Evolutionary conservation across 73 alveolate species (phyloP), one percentile per base, ranked within the genome.

Genomic region (Uronychia binucleata): DNA sequence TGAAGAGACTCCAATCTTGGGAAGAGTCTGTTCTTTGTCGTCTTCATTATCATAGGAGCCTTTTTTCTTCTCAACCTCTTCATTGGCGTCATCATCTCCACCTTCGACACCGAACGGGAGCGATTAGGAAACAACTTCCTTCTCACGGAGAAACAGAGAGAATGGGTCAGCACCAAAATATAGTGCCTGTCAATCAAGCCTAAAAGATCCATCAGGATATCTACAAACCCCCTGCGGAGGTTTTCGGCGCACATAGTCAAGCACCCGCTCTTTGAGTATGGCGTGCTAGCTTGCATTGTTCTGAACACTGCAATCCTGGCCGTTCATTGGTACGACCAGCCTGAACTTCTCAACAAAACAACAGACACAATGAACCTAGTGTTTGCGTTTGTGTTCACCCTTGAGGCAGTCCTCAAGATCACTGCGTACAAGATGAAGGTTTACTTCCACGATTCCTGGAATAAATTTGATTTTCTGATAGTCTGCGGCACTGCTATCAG

Each of bases 261-360:
- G 1, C 77, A 83, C 30, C 60, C 30, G 75, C 30, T 27, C 74
- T 91, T 91, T 30, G 96, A 91, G 83, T 67, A 58, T 32, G 30
- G 77, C 34, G 87, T 91, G 86, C 60, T 80, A 74, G 77, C 85
- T 35, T 87, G 92, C 91, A 91, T 91, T 57, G 80, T 87, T 59
- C 67, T 87, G n/a, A 90, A 91, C 60, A 81, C 87, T 25, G 31
- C 31, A 19, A 57, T 87, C 76, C 74, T 87, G 28, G 84, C 81
- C 33, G 31, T 78, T 30, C 60, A 87, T 28, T 79, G 93, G 93
- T 83, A 87, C 60, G 58, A 27, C 58, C 31, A 30, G 78, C 90
- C 89, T 1, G 1, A 57, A 19, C 30, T 0, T 26, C 46, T 77
- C 0, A 57, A 77, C 32, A n/a, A 32, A 1, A 57, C 58, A 1